These are phyloP conservation scores for Earliella scabrosa DNA, from an alignment of 1,284 basidiomycete species.

Conservation along the genomic window DNA sequence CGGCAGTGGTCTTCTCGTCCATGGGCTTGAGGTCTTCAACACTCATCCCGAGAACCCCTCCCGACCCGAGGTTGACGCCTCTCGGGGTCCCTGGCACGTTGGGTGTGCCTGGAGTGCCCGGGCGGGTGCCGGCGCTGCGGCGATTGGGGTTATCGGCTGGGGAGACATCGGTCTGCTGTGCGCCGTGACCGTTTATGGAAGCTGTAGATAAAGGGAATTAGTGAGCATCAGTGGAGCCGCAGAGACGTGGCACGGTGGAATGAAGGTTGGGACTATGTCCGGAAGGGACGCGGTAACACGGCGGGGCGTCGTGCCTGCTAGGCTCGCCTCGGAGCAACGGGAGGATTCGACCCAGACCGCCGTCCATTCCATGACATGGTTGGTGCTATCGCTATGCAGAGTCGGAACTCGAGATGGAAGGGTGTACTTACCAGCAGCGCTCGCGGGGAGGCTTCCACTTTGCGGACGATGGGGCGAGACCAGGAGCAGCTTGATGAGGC, in stretches of 20 bases:
- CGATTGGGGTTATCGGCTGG: neutral
- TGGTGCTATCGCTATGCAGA: too few species aligned
- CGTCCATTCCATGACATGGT: too few species aligned
- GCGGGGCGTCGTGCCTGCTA: too few species aligned
- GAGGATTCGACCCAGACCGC: too few species aligned
- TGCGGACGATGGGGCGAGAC: conserved; percentile 29
- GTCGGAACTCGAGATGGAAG: neutral
- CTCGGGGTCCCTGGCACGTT: conserved; percentile 37
- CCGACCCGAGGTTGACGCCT: conserved; percentile 26
- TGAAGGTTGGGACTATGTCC: too few species aligned
- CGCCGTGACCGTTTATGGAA: neutral
- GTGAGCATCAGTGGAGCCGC: too few species aligned
- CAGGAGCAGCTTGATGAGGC: conserved; percentile 82
- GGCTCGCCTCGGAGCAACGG: too few species aligned
- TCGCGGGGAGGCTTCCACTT: conserved; percentile 29
- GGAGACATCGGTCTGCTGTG: neutral
- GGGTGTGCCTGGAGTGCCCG: conserved; percentile 21
- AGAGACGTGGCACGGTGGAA: too few species aligned
- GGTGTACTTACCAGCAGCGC: conserved; percentile 25
- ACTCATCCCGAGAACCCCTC: conserved; percentile 24
- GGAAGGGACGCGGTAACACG: too few species aligned
- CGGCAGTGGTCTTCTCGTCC: conserved; percentile 39
- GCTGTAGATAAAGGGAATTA: neutral
- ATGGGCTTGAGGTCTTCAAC: conserved; percentile 29
- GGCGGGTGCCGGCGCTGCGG: neutral